Base-by-base conservation (phyloP, 179 eudicot species). In the Beta macrorhiza region DNA sequence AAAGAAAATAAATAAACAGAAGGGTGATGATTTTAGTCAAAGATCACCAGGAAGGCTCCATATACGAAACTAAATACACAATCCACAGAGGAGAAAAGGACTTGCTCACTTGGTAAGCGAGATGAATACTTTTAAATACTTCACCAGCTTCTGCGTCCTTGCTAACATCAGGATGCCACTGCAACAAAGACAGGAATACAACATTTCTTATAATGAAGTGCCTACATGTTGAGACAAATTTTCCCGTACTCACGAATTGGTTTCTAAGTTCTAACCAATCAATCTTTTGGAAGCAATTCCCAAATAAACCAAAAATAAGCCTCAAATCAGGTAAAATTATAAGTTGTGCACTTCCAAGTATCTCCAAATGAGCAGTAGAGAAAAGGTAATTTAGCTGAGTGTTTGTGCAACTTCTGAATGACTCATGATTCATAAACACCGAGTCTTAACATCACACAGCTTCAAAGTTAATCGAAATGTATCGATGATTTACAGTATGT, bases 91-190 rank as follows among this genome's bases (percentile, higher is more conserved):
- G 74, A 77, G 29, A 58, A 78, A 58, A 80, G 59, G 70, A 72
- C 53, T 72, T 81, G 78, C 89, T 88, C 81, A 94, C 98, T 75
- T 91, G 92, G 86, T 94, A 94, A 80, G 98, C 98, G 63, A 87
- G 89, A 78, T 90, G 94, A 83, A 94, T 88, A 87, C 83, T 91
- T 84, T 93, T 91, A 82, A 94, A 94, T 49, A 86, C 88, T 80
- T 90, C 97, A 81, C 77, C 90, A 80, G 97, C 92, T 72, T 81
- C 82, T 52, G 90, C 82, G 81, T 90, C 91, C 88, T 94, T 94
- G 90, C 90, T 91, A 82, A 94, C 98, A 90, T 94, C 98, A 72
- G 97, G 98, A 87, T 94, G 98, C 88, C 90, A 93, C 98, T 93
- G 94, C 89, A 83, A 59, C 79, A 65, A 69, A 84, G 0, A n/a